Base-by-base conservation (phyloP, 352 stramenopile species). In the Pythium diclinum region DNA sequence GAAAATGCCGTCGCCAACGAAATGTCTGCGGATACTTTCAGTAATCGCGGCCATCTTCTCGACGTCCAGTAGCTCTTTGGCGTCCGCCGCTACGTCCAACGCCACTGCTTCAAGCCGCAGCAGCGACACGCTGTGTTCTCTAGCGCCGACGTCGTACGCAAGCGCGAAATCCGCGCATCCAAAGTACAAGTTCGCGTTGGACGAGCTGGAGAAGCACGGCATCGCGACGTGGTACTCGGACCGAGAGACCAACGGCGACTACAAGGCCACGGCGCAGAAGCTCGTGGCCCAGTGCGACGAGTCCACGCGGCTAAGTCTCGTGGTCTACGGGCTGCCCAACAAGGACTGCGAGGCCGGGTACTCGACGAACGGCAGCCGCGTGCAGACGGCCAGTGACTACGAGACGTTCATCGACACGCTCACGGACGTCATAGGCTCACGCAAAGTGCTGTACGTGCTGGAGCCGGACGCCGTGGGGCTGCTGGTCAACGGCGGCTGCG, bases 301-400 rank as follows among this genome's bases (percentile, higher is more conserved):
- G 52, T 74, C 76, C 48, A 69, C 75, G 30, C 73, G 79, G 4
- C 67, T 90, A 36, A 85, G 42, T 3, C 68, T 92, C 42, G 76
- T 87, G 11, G 79, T 93, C 3, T 91, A 93, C 56, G 85, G 77
- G 16, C 69, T 93, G 38, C 85, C 85, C 34, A 81, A 83, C 65
- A 93, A 93, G 66, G 85, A 93, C 64, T 93, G 85, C 61, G 64
- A 71, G n/a, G 73, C 70, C 16, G 68, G 70, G 2, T 76, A 76
- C n/a, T 92, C 83, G 42, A 73, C 62, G 1, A 71, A 52, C 6
- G 72, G 71, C 25, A 74, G 54, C 10, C 28, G 28, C 40, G 73
- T 87, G 32, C 66, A 65, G 30, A 85, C 65, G 32, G 63, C 71
- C 0, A 71, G 62, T 0, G 67, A 79, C 53, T 92, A 92, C 60